Evolutionary conservation across 257 asterid species (phyloP).

Genomic region (Fraxinus americana): DNA sequence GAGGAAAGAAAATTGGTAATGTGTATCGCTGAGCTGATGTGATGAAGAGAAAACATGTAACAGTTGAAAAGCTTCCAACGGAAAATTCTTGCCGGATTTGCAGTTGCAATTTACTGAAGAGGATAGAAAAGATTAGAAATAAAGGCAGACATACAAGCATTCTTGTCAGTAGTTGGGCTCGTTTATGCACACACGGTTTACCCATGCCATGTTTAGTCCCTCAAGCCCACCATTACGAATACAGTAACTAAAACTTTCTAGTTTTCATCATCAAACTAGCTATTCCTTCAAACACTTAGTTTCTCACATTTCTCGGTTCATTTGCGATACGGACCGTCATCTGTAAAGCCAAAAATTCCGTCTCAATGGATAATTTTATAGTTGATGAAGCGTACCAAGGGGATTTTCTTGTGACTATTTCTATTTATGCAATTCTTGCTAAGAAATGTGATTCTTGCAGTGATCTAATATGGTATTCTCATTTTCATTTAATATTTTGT

Average conservation of each 20-base stretch:
- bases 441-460: not conserved
- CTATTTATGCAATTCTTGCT: not conserved
- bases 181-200: conserved; percentile 22
- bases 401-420: no score
- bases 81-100: conserved; percentile 64
- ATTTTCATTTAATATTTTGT: not conserved
- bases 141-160: conserved; percentile 56
- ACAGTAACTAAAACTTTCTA: not conserved
- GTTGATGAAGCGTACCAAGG: no score
- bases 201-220: conserved; percentile 31
- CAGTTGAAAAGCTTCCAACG: conserved; percentile 65
- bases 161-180: conserved; percentile 59
- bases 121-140: not conserved
- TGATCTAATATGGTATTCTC: not conserved
- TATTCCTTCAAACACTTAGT: no score
- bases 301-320: no score
- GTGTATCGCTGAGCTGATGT: conserved; percentile 54
- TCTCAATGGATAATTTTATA: no score
- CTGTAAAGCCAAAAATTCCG: no score
- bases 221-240: not conserved
- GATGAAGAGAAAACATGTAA: conserved; percentile 67
- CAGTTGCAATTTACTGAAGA: conserved; percentile 28
- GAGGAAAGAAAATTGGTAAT: conserved; percentile 42
- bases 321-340: no score
- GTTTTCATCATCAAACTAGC: not conserved